Percentiles rank a stretch among this genome's conserved stretches.
These are phyloP conservation scores for Tetrahymena malaccensis DNA, from an alignment of 73 alveolate genomes.

Conservation along the genomic window DNA sequence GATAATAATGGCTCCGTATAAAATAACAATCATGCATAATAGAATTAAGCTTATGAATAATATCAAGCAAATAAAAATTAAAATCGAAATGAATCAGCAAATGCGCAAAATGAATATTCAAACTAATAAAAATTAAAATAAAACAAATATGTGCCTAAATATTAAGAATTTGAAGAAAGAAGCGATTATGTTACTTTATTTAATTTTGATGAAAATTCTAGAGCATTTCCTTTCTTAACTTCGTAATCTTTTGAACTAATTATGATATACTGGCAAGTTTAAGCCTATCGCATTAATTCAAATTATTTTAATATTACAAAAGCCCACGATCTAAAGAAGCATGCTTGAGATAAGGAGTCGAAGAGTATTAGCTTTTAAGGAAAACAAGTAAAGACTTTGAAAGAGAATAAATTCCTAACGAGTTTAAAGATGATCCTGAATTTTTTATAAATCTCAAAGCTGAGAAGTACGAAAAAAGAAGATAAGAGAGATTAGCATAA, in stretches of 20 bases:
- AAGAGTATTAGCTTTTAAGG: neutral
- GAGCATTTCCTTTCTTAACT: neutral
- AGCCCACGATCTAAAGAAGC: neutral
- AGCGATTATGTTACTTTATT: neutral
- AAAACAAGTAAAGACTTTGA: neutral
- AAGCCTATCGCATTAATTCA: neutral
- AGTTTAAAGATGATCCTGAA: neutral
- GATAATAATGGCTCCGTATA: neutral
- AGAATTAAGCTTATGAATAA: neutral
- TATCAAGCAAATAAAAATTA: neutral
- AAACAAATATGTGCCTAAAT: neutral
- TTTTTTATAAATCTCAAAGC: neutral
- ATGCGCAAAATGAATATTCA: neutral
- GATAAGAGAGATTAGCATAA: neutral
- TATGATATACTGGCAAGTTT: too few relatives aligned
- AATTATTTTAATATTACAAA: neutral
- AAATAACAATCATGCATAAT: too few relatives aligned
- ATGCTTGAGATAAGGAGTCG: neutral
- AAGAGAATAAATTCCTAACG: neutral
- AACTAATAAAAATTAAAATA: neutral
- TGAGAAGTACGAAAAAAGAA: neutral
- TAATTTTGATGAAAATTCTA: neutral
- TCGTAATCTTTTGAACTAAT: neutral
- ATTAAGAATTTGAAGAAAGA: neutral
- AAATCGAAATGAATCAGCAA: neutral